phyloP scores from a whole-genome alignment of 148 eudicot genomes.

The Chenopodium berlandieri region DNA sequence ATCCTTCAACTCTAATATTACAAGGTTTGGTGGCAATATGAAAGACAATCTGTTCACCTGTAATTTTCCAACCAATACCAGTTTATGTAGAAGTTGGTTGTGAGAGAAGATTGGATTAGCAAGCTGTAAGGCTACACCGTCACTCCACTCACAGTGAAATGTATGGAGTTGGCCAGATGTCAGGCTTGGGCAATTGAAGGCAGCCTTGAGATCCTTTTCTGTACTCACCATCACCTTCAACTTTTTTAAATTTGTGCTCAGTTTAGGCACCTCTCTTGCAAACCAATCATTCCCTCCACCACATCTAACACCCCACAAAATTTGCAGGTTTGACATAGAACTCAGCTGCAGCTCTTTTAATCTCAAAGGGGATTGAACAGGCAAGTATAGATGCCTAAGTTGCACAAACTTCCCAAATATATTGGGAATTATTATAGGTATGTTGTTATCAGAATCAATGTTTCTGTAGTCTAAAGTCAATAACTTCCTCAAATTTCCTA shows the following conservation, averaged over 20 bases:
- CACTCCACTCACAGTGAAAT: constrained; percentile 10
- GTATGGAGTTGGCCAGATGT: constrained; percentile 13
- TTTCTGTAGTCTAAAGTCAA: constrained; percentile 29
- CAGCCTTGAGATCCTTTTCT: constrained; percentile 1
- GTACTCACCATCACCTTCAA: constrained; percentile 15
- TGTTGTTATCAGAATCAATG: background rate
- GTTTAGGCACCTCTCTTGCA: constrained; percentile 4
- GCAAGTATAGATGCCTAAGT: constrained; percentile 27
- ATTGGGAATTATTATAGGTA: constrained; percentile 5
- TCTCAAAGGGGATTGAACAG: background rate
- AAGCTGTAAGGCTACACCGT: background rate
- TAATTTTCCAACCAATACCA: constrained; percentile 16
- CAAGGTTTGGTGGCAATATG: constrained; percentile 23
- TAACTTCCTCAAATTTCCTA: constrained; percentile 17
- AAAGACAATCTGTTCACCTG: background rate
- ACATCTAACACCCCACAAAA: constrained; percentile 12
- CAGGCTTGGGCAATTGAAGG: constrained; percentile 25
- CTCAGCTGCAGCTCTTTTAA: constrained; percentile 3
- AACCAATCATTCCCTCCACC: constrained; percentile 1
- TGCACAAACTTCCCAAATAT: constrained; percentile 13
- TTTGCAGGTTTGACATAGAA: constrained; percentile 1
- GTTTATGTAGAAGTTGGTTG: constrained; percentile 16
- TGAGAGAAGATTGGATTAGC: constrained; percentile 15
- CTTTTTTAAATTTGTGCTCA: constrained; percentile 22
- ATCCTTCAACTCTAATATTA: constrained; percentile 14